These are phyloP conservation scores for Neonectria punicea DNA, from an alignment of 2,329 filamentous ascomycete genomes.

Conservation along the genomic window DNA sequence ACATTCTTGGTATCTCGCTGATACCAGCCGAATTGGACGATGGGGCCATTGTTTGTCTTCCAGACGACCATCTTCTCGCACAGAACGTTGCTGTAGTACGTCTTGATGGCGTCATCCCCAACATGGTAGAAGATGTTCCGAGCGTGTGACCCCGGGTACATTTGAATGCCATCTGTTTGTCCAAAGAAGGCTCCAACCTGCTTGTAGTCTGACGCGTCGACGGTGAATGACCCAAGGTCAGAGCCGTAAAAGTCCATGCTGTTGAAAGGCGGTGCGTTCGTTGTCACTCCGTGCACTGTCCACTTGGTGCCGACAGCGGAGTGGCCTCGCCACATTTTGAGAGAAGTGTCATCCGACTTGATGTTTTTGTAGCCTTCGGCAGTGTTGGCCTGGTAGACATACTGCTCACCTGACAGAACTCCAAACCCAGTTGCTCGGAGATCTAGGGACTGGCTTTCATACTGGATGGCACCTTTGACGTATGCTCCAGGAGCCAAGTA, in stretches of 20 bases:
- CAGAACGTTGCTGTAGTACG: conserved; percentile 46
- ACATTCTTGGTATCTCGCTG: conserved; percentile 42
- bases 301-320: conserved; percentile 29
- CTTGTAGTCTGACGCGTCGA: conserved; percentile 48
- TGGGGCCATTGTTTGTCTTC: conserved; percentile 47
- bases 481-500: conserved; percentile 48
- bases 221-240: conserved; percentile 24
- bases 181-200: conserved; percentile 51
- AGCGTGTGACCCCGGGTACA: conserved; percentile 46
- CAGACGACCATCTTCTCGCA: conserved; percentile 41
- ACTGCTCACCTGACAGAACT: conserved; percentile 51
- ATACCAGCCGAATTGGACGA: conserved; percentile 51
- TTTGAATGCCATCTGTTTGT: conserved; percentile 51
- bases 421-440: conserved; percentile 49
- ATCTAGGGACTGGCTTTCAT: conserved; percentile 33
- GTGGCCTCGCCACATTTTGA: conserved; percentile 47
- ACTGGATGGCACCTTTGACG: conserved; percentile 51
- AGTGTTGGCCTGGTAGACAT: conserved; percentile 51
- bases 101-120: conserved; percentile 50
- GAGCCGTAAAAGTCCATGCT: conserved; percentile 46
- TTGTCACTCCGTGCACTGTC: conserved; percentile 46
- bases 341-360: conserved; percentile 42
- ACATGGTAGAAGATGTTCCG: conserved; percentile 50
- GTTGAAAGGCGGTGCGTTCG: conserved; percentile 50
- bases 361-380: conserved; percentile 41